Evolutionary conservation across 352 stramenopile genomes (phyloP).

Genomic region (Globisporangium cystogenes): DNA sequence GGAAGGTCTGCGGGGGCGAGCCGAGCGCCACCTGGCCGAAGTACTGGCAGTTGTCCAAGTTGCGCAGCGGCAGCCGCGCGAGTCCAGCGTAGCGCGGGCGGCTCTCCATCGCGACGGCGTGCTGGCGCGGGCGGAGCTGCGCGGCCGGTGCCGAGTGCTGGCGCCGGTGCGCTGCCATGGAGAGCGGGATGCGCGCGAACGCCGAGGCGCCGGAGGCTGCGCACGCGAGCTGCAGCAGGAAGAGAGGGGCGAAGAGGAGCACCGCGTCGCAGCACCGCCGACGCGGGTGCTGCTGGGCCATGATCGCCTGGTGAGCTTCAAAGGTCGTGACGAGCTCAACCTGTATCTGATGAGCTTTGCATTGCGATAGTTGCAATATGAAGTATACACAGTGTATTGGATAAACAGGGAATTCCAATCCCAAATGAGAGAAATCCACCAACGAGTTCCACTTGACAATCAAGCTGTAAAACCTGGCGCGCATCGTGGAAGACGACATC

Average conservation of each 20-base stretch:
- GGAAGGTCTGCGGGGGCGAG: conserved; percentile 29
- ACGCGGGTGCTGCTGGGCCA: neutral
- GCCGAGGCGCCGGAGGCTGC: neutral
- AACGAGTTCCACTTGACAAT: too few relatives aligned
- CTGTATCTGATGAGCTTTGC: too few relatives aligned
- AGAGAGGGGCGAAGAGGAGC: neutral
- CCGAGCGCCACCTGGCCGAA: conserved; percentile 18
- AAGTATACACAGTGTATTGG: too few relatives aligned
- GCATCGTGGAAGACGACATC: too few relatives aligned
- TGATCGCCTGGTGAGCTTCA: too few relatives aligned
- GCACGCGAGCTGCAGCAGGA: neutral
- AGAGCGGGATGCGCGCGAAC: conserved; percentile 10
- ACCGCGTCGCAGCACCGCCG: neutral
- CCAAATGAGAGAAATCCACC: too few relatives aligned
- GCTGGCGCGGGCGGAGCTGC: neutral
- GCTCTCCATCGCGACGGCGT: conserved; percentile 6
- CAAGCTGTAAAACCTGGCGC: too few relatives aligned
- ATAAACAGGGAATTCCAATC: too few relatives aligned
- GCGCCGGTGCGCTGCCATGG: neutral
- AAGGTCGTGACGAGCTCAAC: too few relatives aligned
- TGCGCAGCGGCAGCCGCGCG: conserved; percentile 17
- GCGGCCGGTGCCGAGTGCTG: neutral
- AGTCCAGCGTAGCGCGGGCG: neutral
- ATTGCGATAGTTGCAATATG: too few relatives aligned
- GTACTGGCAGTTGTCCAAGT: conserved; percentile 26